A percentile compares a stretch with the other conserved stretches of the same genome.
Evolutionary conservation across 2,329 filamentous ascomycete species (phyloP).

Genomic region (Fusarium luffae): DNA sequence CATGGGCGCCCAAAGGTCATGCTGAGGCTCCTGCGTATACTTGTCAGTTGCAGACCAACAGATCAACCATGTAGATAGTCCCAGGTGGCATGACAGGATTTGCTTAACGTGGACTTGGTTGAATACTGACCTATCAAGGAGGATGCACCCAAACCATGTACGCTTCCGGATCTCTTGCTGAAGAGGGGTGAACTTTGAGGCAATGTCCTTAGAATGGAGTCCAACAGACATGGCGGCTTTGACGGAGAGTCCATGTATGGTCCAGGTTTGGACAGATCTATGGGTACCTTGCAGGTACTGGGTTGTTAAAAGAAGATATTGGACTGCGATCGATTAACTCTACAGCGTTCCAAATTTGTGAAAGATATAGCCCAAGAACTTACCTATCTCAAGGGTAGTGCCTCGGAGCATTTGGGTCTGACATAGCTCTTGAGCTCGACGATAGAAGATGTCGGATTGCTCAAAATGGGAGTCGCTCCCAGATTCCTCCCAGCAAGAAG

Average conservation of each 20-base stretch:
- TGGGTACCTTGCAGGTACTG: slow-evolving; percentile 66
- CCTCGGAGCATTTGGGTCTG: slow-evolving; percentile 54
- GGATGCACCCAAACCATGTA: slow-evolving; percentile 53
- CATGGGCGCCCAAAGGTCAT: slow-evolving; percentile 32
- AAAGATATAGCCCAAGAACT: background rate
- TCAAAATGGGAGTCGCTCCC: slow-evolving; percentile 40
- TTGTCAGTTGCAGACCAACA: background rate
- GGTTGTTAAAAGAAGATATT: slow-evolving; percentile 60
- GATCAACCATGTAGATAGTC: fast-evolving
- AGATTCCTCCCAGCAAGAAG: slow-evolving; percentile 15
- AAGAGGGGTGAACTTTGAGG: slow-evolving; percentile 51
- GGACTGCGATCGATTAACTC: slow-evolving; percentile 47
- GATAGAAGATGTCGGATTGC: slow-evolving; percentile 58
- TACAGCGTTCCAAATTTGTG: fast-evolving
- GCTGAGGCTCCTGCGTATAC: slow-evolving; percentile 10
- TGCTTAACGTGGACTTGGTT: background rate
- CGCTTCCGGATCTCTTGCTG: slow-evolving; percentile 61
- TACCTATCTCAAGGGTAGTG: slow-evolving; percentile 56
- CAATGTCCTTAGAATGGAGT: slow-evolving; percentile 56
- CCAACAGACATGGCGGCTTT: slow-evolving; percentile 63
- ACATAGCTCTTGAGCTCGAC: slow-evolving; percentile 57
- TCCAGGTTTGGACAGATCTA: slow-evolving; percentile 65
- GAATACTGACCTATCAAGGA: slow-evolving; percentile 28
- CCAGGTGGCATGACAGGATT: background rate
- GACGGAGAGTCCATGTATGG: slow-evolving; percentile 63